These are phyloP conservation scores for Jimgerdemannia lactiflua DNA, from an alignment of 192 early-diverging fungal genomes.

Conservation along the genomic window DNA sequence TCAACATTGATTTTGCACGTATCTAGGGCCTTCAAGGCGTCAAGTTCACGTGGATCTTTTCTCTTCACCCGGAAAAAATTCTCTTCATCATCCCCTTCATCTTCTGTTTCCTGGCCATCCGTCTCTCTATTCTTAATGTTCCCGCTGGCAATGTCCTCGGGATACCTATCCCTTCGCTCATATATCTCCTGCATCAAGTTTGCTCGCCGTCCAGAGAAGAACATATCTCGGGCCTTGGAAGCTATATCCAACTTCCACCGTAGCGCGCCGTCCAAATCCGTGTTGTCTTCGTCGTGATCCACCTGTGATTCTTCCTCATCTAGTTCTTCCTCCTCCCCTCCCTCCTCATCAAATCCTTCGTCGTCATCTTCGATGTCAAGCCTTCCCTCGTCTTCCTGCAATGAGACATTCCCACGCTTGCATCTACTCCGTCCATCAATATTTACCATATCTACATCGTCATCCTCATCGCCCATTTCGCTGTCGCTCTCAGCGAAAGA, in stretches of 20 bases:
- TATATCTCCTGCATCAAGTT: conserved; percentile 94
- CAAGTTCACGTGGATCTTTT: conserved; percentile 12
- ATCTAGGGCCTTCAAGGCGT: conserved; percentile 52
- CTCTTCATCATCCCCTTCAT: conserved; percentile 36
- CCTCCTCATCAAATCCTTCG: conserved; percentile 17
- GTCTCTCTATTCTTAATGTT: conserved; percentile 30
- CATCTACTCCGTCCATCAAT: conserved; percentile 26
- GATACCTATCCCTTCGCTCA: conserved; percentile 44
- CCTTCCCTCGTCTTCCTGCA: background rate
- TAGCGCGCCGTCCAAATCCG: conserved; percentile 44
- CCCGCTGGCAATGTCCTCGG: conserved; percentile 45
- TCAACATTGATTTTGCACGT: conserved; percentile 63
- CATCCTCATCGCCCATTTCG: conserved; percentile 53
- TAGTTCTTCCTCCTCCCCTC: conserved; percentile 4
- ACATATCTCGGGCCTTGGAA: conserved; percentile 57
- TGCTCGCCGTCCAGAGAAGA: conserved; percentile 54
- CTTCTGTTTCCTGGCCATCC: conserved; percentile 23
- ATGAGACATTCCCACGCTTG: background rate
- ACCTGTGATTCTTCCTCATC: conserved; percentile 28
- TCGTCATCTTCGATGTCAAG: conserved; percentile 27
- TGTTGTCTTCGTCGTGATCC: conserved; percentile 22
- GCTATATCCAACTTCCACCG: conserved; percentile 71
- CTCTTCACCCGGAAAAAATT: conserved; percentile 59
- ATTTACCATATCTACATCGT: conserved; percentile 27
- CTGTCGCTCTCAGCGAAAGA: conserved; percentile 75